phyloP scores from a whole-genome alignment of 129 eudicot species.

The Pseudognaphalium luteoalbum region DNA sequence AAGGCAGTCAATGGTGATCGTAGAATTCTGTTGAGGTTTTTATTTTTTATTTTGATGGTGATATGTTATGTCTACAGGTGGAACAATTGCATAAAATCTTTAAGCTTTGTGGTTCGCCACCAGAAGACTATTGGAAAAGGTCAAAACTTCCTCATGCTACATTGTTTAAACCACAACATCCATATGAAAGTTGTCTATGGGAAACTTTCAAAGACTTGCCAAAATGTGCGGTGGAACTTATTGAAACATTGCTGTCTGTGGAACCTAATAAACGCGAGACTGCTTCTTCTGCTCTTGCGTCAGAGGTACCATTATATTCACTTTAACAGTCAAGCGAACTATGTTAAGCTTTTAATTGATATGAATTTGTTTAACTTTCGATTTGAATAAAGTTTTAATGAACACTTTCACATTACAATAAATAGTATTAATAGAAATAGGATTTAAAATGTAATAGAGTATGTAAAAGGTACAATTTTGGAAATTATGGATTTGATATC shows the following conservation, averaged over 20 bases:
- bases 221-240: constrained; percentile 60
- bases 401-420: neutral
- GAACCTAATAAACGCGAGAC: constrained; percentile 86
- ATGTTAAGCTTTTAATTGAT: neutral
- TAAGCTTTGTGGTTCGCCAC: constrained; percentile 95
- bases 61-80: constrained; percentile 42
- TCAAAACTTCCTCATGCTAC: constrained; percentile 94
- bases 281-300: constrained; percentile 81
- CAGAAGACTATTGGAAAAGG: constrained; percentile 89
- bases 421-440: neutral
- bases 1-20: neutral
- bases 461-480: neutral
- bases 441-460: neutral
- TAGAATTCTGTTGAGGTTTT: neutral
- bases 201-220: constrained; percentile 79
- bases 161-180: constrained; percentile 90
- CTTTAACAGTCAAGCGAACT: neutral
- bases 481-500: neutral
- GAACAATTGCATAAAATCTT: constrained; percentile 95
- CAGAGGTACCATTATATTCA: constrained; percentile 61
- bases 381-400: neutral
- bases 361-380: neutral
- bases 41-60: neutral
- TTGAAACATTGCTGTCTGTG: constrained; percentile 74
- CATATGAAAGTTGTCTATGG: constrained; percentile 73